A percentile compares a stretch with the other conserved stretches of the same genome.
phyloP scores from a whole-genome alignment of 176 grass and related monocot genomes.

The Aechmea fasciata region DNA sequence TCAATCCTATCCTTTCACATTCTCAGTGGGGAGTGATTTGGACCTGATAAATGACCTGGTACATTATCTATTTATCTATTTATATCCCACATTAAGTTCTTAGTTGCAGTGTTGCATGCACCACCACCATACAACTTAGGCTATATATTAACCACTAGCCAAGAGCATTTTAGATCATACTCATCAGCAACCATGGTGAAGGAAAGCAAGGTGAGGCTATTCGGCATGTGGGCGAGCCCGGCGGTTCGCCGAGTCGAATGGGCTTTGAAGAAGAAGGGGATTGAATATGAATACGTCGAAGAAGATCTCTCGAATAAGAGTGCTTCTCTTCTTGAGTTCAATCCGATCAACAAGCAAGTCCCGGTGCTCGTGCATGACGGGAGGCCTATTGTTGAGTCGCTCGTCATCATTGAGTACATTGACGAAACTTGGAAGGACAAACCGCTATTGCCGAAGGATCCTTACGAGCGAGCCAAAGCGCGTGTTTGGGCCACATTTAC shows the following conservation, averaged over 20 bases:
- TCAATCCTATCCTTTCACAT: not conserved
- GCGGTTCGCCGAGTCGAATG: not conserved
- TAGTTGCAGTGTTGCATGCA: too few relatives aligned
- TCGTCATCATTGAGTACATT: slow-evolving; percentile 12
- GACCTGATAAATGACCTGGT: not conserved
- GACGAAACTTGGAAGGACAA: slow-evolving; percentile 2
- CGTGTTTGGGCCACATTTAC: slow-evolving; percentile 6
- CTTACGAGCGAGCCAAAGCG: not conserved
- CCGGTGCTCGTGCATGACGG: slow-evolving; percentile 7
- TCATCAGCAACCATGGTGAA: not conserved
- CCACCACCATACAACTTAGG: not conserved
- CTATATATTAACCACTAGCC: not conserved
- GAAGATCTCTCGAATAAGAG: slow-evolving; percentile 14
- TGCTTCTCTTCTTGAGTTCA: not conserved
- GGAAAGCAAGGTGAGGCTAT: not conserved
- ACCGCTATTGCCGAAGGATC: not conserved
- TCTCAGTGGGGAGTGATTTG: slow-evolving; percentile 6
- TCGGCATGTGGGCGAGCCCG: slow-evolving; percentile 4
- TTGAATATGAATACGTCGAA: slow-evolving; percentile 8
- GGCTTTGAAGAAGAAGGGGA: slow-evolving; percentile 7
- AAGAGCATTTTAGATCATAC: not conserved
- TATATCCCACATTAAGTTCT: not conserved
- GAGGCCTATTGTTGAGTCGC: slow-evolving; percentile 4
- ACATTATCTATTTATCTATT: not conserved
- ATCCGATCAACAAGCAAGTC: slow-evolving; percentile 10